Percentiles rank a stretch among this genome's conserved stretches.
These are phyloP conservation scores for Linnemannia exigua DNA, from an alignment of 192 early-diverging fungal genomes.

Conservation along the genomic window DNA sequence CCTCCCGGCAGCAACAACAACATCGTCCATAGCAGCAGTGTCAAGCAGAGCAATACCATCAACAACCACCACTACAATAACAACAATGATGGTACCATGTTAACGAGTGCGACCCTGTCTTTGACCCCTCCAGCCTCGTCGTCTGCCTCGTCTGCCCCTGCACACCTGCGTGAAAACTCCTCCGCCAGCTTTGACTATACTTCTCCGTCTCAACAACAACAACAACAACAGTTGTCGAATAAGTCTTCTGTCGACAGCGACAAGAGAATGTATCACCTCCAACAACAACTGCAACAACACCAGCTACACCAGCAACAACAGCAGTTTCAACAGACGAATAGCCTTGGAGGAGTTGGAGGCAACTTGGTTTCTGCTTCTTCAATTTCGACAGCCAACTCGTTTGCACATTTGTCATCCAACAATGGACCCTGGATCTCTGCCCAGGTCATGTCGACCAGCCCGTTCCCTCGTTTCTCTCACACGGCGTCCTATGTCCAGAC, in stretches of 20 bases:
- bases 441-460: conserved; percentile 26
- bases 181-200: conserved; percentile 26
- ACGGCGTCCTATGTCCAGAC: conserved; percentile 56
- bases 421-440: conserved; percentile 48
- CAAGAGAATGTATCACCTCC: conserved; percentile 27
- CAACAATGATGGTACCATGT: not conserved
- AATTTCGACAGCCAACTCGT: conserved; percentile 23
- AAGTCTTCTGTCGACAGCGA: conserved; percentile 31
- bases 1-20: not conserved
- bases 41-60: conserved; percentile 7
- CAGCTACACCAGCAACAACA: conserved; percentile 16
- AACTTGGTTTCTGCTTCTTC: conserved; percentile 15
- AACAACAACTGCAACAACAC: conserved; percentile 26
- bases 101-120: not conserved
- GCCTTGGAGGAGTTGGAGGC: not conserved
- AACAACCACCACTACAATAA: too few relatives aligned
- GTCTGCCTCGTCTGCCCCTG: not conserved
- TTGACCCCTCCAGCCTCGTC: conserved; percentile 3
- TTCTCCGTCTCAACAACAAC: conserved; percentile 14
- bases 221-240: conserved; percentile 19
- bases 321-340: conserved; percentile 1
- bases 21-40: too few relatives aligned
- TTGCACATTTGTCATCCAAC: not conserved
- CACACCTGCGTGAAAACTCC: conserved; percentile 34
- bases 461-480: conserved; percentile 48